Percentiles rank a stretch among this genome's conserved stretches.
These are phyloP conservation scores for Afroboletus lepidellus DNA, from an alignment of 1,284 basidiomycete species.

Conservation along the genomic window DNA sequence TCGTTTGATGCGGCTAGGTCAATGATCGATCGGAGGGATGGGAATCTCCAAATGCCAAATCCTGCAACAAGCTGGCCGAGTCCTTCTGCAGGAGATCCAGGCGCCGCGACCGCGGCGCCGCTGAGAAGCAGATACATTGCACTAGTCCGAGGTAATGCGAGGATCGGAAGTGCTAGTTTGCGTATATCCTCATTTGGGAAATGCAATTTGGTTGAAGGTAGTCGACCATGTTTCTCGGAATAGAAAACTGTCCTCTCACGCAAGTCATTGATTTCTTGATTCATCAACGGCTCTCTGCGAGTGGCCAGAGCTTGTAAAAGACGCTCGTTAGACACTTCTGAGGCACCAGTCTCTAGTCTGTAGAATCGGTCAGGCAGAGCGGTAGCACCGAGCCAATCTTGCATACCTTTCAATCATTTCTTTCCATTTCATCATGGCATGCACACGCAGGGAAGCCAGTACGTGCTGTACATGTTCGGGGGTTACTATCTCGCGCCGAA, in stretches of 20 bases:
- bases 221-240: conserved; percentile 12
- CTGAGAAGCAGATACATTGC: neutral
- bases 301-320: conserved; percentile 4
- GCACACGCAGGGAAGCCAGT: conserved; percentile 5
- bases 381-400: neutral
- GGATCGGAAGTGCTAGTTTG: conserved; percentile 21
- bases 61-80: too few species aligned
- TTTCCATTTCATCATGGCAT: conserved; percentile 8
- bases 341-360: conserved; percentile 17
- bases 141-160: conserved; percentile 7
- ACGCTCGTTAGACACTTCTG: conserved; percentile 14
- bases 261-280: neutral
- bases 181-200: conserved; percentile 10
- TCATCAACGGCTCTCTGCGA: neutral
- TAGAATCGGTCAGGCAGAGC: neutral
- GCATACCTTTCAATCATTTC: conserved; percentile 12
- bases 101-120: too few species aligned
- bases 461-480: conserved; percentile 5
- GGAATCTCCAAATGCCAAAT: conserved; percentile 14
- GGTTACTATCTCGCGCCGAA: neutral
- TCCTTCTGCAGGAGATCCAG: too few species aligned
- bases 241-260: conserved; percentile 8
- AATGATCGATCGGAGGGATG: conserved; percentile 19
- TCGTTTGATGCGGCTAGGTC: conserved; percentile 14
- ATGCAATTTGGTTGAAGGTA: conserved; percentile 12